phyloP scores from a whole-genome alignment of 345 rosid genomes.

The Arabidopsis suecica region DNA sequence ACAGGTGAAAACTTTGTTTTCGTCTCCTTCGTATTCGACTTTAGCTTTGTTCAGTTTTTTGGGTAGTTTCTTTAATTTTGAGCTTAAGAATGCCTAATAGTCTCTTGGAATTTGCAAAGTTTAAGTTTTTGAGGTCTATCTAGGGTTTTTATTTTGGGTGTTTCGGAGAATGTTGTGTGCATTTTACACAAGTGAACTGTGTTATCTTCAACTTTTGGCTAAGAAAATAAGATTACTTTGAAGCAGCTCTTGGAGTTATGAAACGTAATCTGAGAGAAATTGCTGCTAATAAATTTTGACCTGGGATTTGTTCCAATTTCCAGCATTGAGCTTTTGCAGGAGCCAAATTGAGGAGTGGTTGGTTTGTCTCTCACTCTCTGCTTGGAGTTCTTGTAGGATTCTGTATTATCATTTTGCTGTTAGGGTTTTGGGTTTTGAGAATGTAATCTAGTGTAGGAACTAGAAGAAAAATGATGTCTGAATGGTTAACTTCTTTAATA shows the following conservation, averaged over 20 bases:
- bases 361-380: conserved; percentile 17
- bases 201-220: not conserved
- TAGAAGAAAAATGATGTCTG: not conserved
- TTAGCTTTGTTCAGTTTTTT: not conserved
- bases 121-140: not conserved
- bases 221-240: conserved; percentile 12
- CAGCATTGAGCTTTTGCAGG: conserved; percentile 22
- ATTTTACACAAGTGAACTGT: not conserved
- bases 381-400: not conserved
- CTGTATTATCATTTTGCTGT: conserved; percentile 4
- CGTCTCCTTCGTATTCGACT: conserved; percentile 17
- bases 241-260: conserved; percentile 8
- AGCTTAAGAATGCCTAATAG: not conserved
- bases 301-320: not conserved
- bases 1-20: conserved; percentile 56
- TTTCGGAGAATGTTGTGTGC: not conserved
- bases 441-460: not conserved
- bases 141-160: not conserved
- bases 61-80: conserved; percentile 9
- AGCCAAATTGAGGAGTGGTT: not conserved
- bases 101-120: not conserved
- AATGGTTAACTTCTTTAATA: conserved; percentile 1
- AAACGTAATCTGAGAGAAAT: conserved; percentile 14
- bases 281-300: conserved; percentile 17
- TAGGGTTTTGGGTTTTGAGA: not conserved